Evolutionary conservation across 169 alveolate species (phyloP).

Genomic region (Besnoitia besnoiti): DNA sequence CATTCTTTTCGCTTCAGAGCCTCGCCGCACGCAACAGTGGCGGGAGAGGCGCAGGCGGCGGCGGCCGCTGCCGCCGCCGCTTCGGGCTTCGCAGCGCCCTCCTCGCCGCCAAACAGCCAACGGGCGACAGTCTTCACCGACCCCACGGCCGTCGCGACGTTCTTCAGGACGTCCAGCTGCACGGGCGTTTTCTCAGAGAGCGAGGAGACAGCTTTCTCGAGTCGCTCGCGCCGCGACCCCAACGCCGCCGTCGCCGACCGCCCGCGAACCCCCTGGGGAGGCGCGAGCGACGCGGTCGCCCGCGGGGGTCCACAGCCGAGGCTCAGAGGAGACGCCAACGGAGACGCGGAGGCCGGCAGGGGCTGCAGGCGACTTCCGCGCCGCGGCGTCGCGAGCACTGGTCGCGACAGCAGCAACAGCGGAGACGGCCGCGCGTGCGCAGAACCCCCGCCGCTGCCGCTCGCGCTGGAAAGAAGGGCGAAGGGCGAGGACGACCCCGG

Average conservation of each 20-base stretch:
- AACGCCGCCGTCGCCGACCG: neutral
- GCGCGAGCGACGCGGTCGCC: too few relatives aligned
- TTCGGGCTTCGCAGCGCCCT: neutral
- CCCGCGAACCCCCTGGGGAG: too few relatives aligned
- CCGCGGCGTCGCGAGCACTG: too few relatives aligned
- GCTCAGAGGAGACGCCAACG: neutral
- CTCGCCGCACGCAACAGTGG: neutral
- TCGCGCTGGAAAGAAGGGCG: too few relatives aligned
- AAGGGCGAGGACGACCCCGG: too few relatives aligned
- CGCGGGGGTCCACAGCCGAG: neutral
- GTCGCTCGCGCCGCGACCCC: conserved; percentile 5
- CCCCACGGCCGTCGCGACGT: conserved; percentile 23
- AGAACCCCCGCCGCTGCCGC: too few relatives aligned
- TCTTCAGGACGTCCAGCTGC: neutral
- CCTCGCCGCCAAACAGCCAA: conserved; percentile 11
- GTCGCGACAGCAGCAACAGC: too few relatives aligned
- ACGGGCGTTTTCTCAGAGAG: neutral
- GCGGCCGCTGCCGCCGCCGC: neutral
- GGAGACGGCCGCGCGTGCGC: neutral
- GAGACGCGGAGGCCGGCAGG: neutral
- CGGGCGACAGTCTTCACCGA: neutral
- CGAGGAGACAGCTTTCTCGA: neutral
- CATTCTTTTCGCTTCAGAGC: neutral
- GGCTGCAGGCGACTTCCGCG: neutral
- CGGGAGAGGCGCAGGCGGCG: neutral